Conservation (phyloP, 78 protist genomes). For the Emiliania huxleyi region DNA sequence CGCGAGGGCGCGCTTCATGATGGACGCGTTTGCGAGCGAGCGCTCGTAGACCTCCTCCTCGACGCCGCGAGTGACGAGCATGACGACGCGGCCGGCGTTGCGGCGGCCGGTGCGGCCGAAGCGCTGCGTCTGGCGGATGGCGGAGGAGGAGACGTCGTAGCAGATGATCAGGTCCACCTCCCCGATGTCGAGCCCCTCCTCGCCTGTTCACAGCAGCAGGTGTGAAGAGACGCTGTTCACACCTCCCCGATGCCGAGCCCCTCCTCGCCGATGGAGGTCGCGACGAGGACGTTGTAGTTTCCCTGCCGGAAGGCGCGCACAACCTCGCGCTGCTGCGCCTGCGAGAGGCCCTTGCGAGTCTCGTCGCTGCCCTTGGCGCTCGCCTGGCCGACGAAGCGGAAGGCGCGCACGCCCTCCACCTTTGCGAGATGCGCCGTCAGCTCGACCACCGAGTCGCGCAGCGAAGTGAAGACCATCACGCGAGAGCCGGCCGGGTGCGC, state of each 20-base stretch:
- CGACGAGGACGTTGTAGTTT: slow-evolving; percentile 75
- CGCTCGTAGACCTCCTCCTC: neutral
- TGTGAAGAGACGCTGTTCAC: too few relatives aligned
- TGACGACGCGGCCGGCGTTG: slow-evolving; percentile 32
- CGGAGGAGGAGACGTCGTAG: slow-evolving; percentile 74
- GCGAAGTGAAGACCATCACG: slow-evolving; percentile 26
- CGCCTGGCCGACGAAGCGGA: neutral
- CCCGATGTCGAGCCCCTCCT: too few relatives aligned
- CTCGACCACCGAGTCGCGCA: neutral
- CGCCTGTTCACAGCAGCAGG: too few relatives aligned
- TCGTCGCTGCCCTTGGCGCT: neutral
- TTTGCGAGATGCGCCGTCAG: neutral
- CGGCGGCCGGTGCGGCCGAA: slow-evolving; percentile 94
- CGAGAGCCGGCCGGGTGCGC: neutral
- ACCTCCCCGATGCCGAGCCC: slow-evolving; percentile 54
- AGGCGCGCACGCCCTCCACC: neutral
- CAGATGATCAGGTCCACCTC: slow-evolving; percentile 90
- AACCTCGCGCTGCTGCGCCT: slow-evolving; percentile 33
- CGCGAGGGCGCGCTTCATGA: neutral
- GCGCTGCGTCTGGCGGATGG: slow-evolving; percentile 85
- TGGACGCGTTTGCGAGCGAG: neutral
- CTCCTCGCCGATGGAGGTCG: slow-evolving; percentile 87
- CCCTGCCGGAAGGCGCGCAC: slow-evolving; percentile 72
- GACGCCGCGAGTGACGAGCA: neutral
- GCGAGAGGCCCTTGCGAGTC: slow-evolving; percentile 33